Percentiles rank a stretch among this genome's conserved stretches.
phyloP scores from a whole-genome alignment of 164 flowering plant species.

The Buxus sempervirens region DNA sequence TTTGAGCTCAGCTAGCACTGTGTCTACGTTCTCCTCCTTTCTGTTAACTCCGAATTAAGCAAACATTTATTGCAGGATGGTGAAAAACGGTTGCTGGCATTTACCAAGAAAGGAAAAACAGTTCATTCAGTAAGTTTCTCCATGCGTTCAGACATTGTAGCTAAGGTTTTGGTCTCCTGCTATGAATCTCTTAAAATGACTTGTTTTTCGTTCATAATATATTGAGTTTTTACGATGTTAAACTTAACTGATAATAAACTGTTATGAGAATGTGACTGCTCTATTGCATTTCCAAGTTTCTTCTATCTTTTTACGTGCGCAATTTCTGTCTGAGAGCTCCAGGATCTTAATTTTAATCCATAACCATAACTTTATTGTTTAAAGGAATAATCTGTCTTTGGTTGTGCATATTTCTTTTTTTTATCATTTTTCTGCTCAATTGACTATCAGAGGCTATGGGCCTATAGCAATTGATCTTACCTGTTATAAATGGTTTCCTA shows the following conservation, averaged over 20 bases:
- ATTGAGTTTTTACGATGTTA: too few species aligned
- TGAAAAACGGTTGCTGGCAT: constrained; percentile 77
- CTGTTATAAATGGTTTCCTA: too few species aligned
- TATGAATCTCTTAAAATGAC: too few species aligned
- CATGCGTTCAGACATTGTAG: background rate
- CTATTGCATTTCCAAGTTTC: background rate
- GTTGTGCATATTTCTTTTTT: background rate
- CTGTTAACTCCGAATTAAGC: background rate
- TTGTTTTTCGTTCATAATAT: too few species aligned
- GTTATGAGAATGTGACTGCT: background rate
- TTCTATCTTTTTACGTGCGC: background rate
- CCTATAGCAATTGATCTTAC: too few species aligned
- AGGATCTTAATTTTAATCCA: background rate
- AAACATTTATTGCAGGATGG: constrained; percentile 49
- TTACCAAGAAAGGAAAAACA: constrained; percentile 72
- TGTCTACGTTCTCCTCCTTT: too few species aligned
- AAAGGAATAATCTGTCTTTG: background rate
- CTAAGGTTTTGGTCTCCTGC: too few species aligned
- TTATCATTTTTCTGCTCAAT: too few species aligned
- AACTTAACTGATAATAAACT: too few species aligned
- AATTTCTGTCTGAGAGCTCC: background rate
- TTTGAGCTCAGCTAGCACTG: too few species aligned
- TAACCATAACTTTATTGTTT: background rate
- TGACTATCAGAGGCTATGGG: too few species aligned
- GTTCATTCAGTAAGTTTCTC: constrained; percentile 68